Evolutionary conservation across 2,329 filamentous ascomycete genomes (phyloP).

Genomic region (Epichloe uncinata): DNA sequence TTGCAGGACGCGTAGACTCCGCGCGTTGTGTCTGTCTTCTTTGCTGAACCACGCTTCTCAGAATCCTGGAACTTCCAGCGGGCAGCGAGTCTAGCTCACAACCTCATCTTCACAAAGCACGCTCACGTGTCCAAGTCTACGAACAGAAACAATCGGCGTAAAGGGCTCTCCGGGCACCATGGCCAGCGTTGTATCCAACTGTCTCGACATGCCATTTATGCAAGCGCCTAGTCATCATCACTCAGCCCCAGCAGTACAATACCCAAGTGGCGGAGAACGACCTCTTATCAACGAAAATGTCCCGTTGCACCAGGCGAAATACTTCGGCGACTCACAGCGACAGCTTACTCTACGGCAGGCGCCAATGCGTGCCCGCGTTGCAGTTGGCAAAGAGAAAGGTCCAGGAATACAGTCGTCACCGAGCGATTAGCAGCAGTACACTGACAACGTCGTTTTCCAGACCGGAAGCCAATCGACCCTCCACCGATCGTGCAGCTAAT

Average conservation of each 20-base stretch:
- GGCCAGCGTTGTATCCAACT: constrained; percentile 5
- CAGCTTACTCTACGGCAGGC: constrained; percentile 11
- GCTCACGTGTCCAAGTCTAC: not conserved
- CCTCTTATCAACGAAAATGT: constrained; percentile 6
- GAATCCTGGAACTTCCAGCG: too few species aligned
- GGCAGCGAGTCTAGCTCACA: not conserved
- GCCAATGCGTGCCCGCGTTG: constrained; percentile 44
- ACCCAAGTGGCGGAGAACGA: constrained; percentile 7
- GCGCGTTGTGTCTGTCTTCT: not conserved
- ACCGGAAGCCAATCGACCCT: constrained; percentile 78
- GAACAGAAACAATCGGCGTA: too few species aligned
- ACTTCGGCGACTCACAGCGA: constrained; percentile 10
- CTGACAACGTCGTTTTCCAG: constrained; percentile 23
- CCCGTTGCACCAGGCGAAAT: constrained; percentile 7
- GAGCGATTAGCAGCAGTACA: too few species aligned
- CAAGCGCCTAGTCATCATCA: constrained; percentile 4
- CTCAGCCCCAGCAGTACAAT: constrained; percentile 5
- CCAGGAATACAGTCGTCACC: constrained; percentile 8
- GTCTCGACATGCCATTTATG: constrained; percentile 8
- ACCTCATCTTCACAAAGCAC: not conserved
- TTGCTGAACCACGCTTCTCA: too few species aligned
- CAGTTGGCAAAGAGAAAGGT: constrained; percentile 66
- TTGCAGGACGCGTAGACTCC: not conserved
- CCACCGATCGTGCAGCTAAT: constrained; percentile 67
- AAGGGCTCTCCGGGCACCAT: constrained; percentile 1